Evolutionary conservation across 1,139 yeast species (phyloP), one percentile per base, ranked within the genome.

Genomic region (Candida sanyaensis): DNA sequence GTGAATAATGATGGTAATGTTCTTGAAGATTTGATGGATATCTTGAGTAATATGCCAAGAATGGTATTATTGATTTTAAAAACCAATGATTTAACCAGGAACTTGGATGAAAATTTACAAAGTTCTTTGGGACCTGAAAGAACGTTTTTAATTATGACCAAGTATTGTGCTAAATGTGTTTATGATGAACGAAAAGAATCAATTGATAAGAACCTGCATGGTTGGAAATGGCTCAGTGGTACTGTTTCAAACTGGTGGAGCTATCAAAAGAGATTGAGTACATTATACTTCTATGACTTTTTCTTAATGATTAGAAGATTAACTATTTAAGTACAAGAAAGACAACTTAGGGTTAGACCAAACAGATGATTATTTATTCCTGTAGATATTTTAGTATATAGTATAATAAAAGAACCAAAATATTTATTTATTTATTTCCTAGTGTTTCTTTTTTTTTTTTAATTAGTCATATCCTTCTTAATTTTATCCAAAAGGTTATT

Each of bases 81-180:
- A 63, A 95, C 99, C 0, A 93, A 95, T 63, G 99, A 95, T 70
- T 74, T 95, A 50, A 91, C 96, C 0, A 77, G 99, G 58, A 86
- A 84, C 55, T 72, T 93, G 45, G 99, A 93, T 65, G 98, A 93
- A 60, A 77, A 81, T 52, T 75, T 93, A 50, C 80, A 87, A 42
- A 84, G 85, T 53, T 96, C 97, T 0, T 69, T 92, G 42, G 98
- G 98, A 0, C 88, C 91, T 1, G 93, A 88, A 63, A 75, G 97
- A 49, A 87, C 96, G 0, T 93, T 93, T 58, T 69, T 92, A 55
- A 90, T 93, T 44, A 80, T 93, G 86, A 96, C 97, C 1, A 81
- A 82, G 41, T 93, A 93, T 65, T 93, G 98, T 70, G 92, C 97
- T 0, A 72, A 73, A 29, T 83, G 91, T 0, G 93, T 90, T 1